Evolutionary conservation across 306 rosid genomes (phyloP).

Genomic region (Citrullus mucosospermus): DNA sequence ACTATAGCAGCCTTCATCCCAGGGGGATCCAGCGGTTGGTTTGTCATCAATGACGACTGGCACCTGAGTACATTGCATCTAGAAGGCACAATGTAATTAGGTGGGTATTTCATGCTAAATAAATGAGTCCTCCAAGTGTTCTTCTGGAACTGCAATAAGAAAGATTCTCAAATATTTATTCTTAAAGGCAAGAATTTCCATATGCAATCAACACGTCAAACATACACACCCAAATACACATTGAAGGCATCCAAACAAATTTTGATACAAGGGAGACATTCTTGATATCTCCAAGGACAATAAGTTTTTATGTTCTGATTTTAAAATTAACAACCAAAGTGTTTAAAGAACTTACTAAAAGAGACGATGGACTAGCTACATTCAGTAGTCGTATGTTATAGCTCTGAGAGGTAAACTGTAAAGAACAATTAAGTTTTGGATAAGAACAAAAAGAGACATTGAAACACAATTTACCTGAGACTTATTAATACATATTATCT

Average conservation of each 20-base stretch:
- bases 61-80: constrained; percentile 49
- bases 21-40: constrained; percentile 32
- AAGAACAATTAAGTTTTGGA: constrained; percentile 13
- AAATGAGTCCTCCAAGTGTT: constrained; percentile 25
- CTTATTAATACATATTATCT: background rate
- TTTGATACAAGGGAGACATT: background rate
- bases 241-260: background rate
- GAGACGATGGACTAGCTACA: constrained; percentile 24
- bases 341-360: constrained; percentile 25
- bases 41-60: constrained; percentile 36
- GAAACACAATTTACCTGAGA: background rate
- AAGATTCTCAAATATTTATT: constrained; percentile 4
- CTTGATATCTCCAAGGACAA: background rate
- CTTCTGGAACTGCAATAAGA: constrained; percentile 35
- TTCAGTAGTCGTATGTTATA: constrained; percentile 22
- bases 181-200: background rate
- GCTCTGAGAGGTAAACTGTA: constrained; percentile 34
- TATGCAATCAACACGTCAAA: background rate
- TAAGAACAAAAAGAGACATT: background rate
- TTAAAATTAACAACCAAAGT: background rate
- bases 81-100: constrained; percentile 28
- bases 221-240: background rate
- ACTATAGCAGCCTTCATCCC: constrained; percentile 32
- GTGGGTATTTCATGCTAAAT: constrained; percentile 25
- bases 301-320: background rate